phyloP scores from a whole-genome alignment of 805 yeast species.

The Crinitomyces ghanaensis region DNA sequence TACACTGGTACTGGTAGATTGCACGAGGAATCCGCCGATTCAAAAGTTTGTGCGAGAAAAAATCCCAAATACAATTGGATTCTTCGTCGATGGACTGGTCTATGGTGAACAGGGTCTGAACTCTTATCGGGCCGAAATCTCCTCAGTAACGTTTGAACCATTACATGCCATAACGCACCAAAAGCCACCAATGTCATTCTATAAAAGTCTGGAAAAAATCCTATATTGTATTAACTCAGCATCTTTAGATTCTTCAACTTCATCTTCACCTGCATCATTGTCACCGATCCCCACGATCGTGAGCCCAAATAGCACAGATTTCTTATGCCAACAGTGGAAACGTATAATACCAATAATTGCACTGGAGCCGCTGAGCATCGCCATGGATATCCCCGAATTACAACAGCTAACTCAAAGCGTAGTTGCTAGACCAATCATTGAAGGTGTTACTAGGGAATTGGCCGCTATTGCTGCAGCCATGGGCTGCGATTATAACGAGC shows the following conservation, averaged over 20 bases:
- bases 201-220: no score
- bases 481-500: conserved; percentile 38
- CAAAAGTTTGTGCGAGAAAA: conserved; percentile 8
- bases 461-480: conserved; percentile 49
- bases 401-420: conserved; percentile 49
- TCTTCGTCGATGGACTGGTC: no score
- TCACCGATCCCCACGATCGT: no score
- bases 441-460: conserved; percentile 70
- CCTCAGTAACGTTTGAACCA: no score
- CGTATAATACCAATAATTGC: conserved; percentile 69
- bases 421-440: conserved; percentile 71
- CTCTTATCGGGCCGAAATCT: no score
- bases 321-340: conserved; percentile 55
- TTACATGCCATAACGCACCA: no score
- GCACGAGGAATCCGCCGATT: conserved; percentile 10
- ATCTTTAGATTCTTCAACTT: no score
- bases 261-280: no score
- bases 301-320: no score
- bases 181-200: no score
- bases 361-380: conserved; percentile 61
- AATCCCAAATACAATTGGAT: conserved; percentile 14
- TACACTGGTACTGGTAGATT: conserved; percentile 14
- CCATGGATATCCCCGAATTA: conserved; percentile 64
- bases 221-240: no score
- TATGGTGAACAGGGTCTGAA: no score